Percentiles rank a stretch among this genome's conserved stretches.
Evolutionary conservation across 176 grass and related monocot genomes (phyloP).

Genomic region (Rhipidocladum racemiflorum): DNA sequence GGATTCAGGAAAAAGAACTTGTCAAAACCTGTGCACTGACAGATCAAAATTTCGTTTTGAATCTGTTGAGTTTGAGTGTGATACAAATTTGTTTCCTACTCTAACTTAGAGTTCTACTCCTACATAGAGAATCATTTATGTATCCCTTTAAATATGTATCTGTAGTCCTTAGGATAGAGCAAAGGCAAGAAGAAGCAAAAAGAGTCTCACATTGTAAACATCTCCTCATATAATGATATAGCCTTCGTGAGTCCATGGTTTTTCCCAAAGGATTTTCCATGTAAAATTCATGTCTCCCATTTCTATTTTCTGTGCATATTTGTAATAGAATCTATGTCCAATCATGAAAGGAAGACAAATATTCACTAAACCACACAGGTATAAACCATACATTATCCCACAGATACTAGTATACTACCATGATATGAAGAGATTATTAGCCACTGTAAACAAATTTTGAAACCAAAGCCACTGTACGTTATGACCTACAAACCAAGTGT

Average conservation of each 20-base stretch:
- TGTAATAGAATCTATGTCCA: background rate
- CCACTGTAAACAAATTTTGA: background rate
- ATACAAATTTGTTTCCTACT: too few species aligned
- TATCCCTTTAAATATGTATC: too few species aligned
- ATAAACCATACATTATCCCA: background rate
- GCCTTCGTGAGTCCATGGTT: too few species aligned
- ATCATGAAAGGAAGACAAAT: background rate
- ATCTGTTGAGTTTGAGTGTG: background rate
- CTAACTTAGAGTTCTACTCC: too few species aligned
- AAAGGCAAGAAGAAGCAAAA: too few species aligned
- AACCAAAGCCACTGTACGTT: background rate
- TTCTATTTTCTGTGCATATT: too few species aligned
- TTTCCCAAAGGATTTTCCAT: too few species aligned
- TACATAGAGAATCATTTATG: too few species aligned
- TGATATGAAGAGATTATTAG: background rate
- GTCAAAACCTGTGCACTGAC: background rate
- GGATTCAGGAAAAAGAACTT: constrained; percentile 13
- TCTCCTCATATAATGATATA: too few species aligned
- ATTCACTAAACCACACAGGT: background rate
- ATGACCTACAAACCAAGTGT: background rate
- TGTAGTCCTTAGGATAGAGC: too few species aligned
- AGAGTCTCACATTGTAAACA: too few species aligned
- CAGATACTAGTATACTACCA: background rate
- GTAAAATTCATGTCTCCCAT: too few species aligned
- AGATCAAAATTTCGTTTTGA: background rate